phyloP scores from a whole-genome alignment of 2,329 filamentous ascomycete species.

The Plectosphaerella sp. region DNA sequence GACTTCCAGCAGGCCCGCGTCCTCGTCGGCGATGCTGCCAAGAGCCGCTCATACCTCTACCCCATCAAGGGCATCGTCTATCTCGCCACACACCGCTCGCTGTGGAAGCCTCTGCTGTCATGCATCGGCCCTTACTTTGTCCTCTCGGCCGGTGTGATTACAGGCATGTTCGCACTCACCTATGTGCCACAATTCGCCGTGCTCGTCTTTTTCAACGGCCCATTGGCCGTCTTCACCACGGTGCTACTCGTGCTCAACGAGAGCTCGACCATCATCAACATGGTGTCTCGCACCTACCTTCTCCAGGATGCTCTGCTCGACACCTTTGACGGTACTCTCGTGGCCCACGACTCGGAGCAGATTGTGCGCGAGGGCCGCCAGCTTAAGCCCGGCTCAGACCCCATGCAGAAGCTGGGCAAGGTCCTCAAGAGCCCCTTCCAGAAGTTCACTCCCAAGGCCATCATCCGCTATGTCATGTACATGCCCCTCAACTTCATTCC shows the following conservation, averaged over 20 bases:
- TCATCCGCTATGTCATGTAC: constrained; percentile 79
- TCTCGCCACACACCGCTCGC: constrained; percentile 47
- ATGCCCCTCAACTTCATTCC: constrained; percentile 92
- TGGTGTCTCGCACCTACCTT: constrained; percentile 64
- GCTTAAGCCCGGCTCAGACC: constrained; percentile 57
- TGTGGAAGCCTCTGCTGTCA: constrained; percentile 57
- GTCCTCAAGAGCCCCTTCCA: constrained; percentile 54
- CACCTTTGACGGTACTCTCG: constrained; percentile 75
- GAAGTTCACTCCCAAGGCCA: constrained; percentile 52
- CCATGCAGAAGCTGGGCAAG: constrained; percentile 53
- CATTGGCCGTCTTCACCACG: constrained; percentile 70
- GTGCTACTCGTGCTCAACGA: constrained; percentile 63
- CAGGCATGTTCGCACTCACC: constrained; percentile 82
- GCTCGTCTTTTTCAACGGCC: constrained; percentile 80
- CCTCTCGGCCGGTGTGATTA: constrained; percentile 68
- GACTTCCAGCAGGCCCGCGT: constrained; percentile 65
- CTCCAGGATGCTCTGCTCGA: constrained; percentile 80
- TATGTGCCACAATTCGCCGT: constrained; percentile 82
- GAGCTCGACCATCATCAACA: constrained; percentile 53
- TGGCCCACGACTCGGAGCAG: constrained; percentile 43
- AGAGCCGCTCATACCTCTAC: constrained; percentile 69
- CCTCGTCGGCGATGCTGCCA: constrained; percentile 64
- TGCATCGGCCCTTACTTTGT: constrained; percentile 58
- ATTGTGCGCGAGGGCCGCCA: constrained; percentile 74
- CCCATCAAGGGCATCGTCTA: constrained; percentile 70